Evolutionary conservation across 2,329 filamentous ascomycete genomes (phyloP).

Genomic region (Trichocomaceae sp.): DNA sequence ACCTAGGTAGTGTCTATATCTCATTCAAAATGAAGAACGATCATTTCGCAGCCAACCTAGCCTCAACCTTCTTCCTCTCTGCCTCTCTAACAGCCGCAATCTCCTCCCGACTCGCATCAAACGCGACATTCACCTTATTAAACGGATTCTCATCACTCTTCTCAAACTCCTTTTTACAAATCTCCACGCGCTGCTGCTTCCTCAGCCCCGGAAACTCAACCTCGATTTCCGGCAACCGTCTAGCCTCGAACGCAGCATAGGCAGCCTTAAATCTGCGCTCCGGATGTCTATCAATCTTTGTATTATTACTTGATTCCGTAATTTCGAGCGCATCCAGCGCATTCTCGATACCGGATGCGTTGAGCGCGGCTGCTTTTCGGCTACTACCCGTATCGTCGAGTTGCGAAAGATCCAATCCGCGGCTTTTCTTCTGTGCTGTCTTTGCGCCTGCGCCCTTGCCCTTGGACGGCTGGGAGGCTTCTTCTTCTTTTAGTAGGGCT

Average conservation of each 20-base stretch:
- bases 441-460: slow-evolving; percentile 55
- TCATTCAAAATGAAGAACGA: neutral
- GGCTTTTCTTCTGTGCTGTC: slow-evolving; percentile 48
- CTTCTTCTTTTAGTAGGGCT: slow-evolving; percentile 74
- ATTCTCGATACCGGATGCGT: slow-evolving; percentile 85
- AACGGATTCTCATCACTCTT: slow-evolving; percentile 93
- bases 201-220: slow-evolving; percentile 72
- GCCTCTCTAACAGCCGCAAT: slow-evolving; percentile 56
- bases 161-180: slow-evolving; percentile 86
- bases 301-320: slow-evolving; percentile 48
- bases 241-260: slow-evolving; percentile 73
- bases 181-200: slow-evolving; percentile 74
- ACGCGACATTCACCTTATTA: slow-evolving; percentile 71
- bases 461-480: slow-evolving; percentile 56
- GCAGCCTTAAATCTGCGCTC: slow-evolving; percentile 83
- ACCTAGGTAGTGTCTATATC: no score
- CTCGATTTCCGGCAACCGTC: slow-evolving; percentile 77
- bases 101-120: slow-evolving; percentile 75
- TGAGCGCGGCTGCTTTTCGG: slow-evolving; percentile 55
- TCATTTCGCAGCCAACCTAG: slow-evolving; percentile 45
- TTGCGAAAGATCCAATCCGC: slow-evolving; percentile 67
- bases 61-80: slow-evolving; percentile 70
- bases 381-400: slow-evolving; percentile 55
- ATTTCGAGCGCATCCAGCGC: slow-evolving; percentile 80
- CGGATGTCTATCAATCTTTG: slow-evolving; percentile 80